phyloP scores from a whole-genome alignment of 768 basidiomycete species.

The Lentinula lateritia region DNA sequence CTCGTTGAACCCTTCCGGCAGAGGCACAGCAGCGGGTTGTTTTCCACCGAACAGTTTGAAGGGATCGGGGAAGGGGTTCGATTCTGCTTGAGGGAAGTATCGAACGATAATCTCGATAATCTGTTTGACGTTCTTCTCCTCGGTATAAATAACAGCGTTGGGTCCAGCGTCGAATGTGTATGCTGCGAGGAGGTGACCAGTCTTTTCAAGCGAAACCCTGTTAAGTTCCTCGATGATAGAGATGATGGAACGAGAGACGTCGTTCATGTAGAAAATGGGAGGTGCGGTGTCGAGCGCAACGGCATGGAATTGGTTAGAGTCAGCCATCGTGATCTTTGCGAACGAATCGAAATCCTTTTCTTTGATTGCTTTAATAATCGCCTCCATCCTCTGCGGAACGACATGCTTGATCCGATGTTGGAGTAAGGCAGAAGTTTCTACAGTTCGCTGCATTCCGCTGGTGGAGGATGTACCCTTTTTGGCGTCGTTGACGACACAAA shows the following conservation, averaged over 20 bases:
- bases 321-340: constrained; percentile 90
- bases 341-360: constrained; percentile 82
- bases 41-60: constrained; percentile 52
- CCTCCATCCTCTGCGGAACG: constrained; percentile 84
- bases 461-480: constrained; percentile 97
- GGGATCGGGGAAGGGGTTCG: constrained; percentile 63
- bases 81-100: constrained; percentile 82
- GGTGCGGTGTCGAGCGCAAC: constrained; percentile 95
- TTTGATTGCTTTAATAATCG: constrained; percentile 76
- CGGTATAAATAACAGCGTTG: constrained; percentile 95
- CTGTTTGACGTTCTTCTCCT: constrained; percentile 67
- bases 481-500: constrained; percentile 92
- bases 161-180: constrained; percentile 99
- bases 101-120: constrained; percentile 70
- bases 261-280: constrained; percentile 99
- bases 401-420: constrained; percentile 83
- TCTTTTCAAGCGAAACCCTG: constrained; percentile 58
- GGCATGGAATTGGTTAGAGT: constrained; percentile 99
- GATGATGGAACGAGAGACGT: constrained; percentile 92
- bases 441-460: constrained; percentile 95
- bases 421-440: constrained; percentile 84
- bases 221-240: constrained; percentile 90
- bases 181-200: constrained; percentile 70
- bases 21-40: constrained; percentile 41
- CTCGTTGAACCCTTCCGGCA: constrained; percentile 68